A percentile compares a stretch with the other conserved stretches of the same genome.
These are phyloP conservation scores for Tanacetum coccineum DNA, from an alignment of 129 eudicot species.

Conservation along the genomic window DNA sequence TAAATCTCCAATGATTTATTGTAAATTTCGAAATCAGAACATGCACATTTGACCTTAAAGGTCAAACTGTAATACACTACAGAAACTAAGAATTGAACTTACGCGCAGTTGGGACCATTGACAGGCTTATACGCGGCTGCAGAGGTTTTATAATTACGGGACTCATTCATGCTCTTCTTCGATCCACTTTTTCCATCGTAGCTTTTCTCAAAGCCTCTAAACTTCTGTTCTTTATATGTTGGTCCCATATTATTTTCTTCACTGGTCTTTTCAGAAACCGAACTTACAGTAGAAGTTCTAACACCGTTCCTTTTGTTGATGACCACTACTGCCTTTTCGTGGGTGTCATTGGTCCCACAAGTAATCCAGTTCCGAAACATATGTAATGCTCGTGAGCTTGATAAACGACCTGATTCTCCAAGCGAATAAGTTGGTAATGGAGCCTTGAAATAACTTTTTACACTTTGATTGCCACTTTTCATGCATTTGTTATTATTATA, in stretches of 20 bases:
- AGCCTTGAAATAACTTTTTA: constrained; percentile 10
- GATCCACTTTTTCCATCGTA: constrained; percentile 37
- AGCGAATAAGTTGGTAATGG: constrained; percentile 18
- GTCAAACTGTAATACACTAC: constrained; percentile 9
- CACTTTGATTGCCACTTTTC: constrained; percentile 22
- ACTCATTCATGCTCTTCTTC: constrained; percentile 33
- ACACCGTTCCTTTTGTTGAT: constrained; percentile 30
- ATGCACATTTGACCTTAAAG: constrained; percentile 13
- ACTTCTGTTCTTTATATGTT: constrained; percentile 32
- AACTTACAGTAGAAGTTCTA: constrained; percentile 19
- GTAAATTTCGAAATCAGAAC: background rate
- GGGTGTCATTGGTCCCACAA: constrained; percentile 56
- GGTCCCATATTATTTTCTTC: constrained; percentile 25
- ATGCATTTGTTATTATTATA: constrained; percentile 24
- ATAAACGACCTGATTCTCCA: constrained; percentile 36
- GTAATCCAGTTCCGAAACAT: constrained; percentile 53
- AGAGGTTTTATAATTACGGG: constrained; percentile 25
- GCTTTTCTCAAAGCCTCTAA: constrained; percentile 47
- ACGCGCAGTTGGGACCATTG: constrained; percentile 76
- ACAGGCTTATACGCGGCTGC: constrained; percentile 48
- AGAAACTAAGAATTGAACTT: constrained; percentile 33
- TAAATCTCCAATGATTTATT: background rate
- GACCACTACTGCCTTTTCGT: constrained; percentile 47
- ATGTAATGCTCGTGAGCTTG: constrained; percentile 32
- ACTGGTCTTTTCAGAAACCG: constrained; percentile 27